These are phyloP conservation scores for Cronartium ribicola DNA, from an alignment of 1,284 basidiomycete species.

Conservation along the genomic window DNA sequence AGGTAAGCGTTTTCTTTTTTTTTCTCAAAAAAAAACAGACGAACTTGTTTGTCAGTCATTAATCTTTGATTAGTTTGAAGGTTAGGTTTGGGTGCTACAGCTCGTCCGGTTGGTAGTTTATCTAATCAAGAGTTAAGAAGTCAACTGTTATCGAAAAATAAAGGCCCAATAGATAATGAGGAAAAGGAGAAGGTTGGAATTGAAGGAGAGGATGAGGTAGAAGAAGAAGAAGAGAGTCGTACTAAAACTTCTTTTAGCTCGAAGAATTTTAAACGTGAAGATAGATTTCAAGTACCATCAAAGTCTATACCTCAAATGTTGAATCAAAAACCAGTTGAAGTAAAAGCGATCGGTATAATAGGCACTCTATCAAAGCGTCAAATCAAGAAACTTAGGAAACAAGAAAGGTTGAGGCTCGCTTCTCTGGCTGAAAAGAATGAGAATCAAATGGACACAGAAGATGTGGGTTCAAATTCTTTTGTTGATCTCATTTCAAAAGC, in stretches of 20 bases:
- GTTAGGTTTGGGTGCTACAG: not conserved
- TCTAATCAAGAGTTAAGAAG: not conserved
- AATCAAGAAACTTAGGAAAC: not conserved
- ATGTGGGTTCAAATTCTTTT: not conserved
- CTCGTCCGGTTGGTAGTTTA: not conserved
- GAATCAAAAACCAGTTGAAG: not conserved
- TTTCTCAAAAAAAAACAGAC: not conserved
- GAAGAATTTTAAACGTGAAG: not conserved
- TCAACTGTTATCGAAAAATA: not conserved
- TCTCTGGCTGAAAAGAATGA: not conserved
- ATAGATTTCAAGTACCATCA: not conserved
- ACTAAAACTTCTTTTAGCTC: not conserved
- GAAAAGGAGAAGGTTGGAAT: not conserved
- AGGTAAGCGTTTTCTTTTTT: not conserved
- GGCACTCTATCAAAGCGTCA: not conserved
- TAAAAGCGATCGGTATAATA: not conserved
- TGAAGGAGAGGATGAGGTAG: not conserved
- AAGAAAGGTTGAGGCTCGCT: not conserved
- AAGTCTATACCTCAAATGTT: not conserved
- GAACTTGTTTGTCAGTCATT: too few species aligned
- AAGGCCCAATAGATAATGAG: not conserved
- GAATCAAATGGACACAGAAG: too few species aligned
- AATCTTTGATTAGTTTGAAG: not conserved
- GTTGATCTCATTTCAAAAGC: not conserved
- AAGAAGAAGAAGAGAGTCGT: not conserved